Evolutionary conservation across 441 rosid genomes (phyloP).

Genomic region (Bruguiera hainesii): DNA sequence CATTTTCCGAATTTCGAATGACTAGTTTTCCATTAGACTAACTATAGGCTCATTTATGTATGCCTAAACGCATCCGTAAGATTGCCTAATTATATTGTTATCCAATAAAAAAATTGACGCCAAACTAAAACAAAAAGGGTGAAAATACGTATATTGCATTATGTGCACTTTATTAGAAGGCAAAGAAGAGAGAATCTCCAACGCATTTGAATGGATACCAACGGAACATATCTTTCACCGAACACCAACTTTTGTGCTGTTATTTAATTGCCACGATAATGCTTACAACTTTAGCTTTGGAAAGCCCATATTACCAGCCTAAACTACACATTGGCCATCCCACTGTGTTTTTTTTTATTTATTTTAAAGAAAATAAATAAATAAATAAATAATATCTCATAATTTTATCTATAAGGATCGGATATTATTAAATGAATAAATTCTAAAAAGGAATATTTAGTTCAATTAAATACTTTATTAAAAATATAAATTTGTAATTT

Average conservation of each 20-base stretch:
- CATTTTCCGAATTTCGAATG: too few relatives aligned
- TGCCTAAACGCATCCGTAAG: background rate
- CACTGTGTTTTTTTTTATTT: background rate
- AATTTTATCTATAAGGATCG: too few relatives aligned
- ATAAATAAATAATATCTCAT: too few relatives aligned
- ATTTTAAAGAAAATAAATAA: background rate
- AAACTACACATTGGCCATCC: conserved; percentile 19
- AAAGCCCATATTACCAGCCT: conserved; percentile 23
- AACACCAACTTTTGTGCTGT: conserved; percentile 12
- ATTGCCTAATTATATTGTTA: background rate
- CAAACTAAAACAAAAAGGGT: background rate
- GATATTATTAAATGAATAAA: too few relatives aligned
- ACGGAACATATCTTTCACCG: conserved; percentile 29
- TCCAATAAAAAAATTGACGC: background rate
- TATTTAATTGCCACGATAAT: conserved; percentile 30
- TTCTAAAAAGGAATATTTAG: too few relatives aligned
- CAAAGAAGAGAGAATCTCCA: conserved; percentile 34
- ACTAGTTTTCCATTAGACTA: too few relatives aligned
- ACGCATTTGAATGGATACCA: conserved; percentile 36
- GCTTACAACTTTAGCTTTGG: conserved; percentile 29
- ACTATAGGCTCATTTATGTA: too few relatives aligned
- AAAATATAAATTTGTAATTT: too few relatives aligned
- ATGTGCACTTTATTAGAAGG: background rate
- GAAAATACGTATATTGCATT: background rate
- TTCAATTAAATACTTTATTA: too few relatives aligned